Base-by-base conservation (phyloP, 148 eudicot genomes). In the Silene latifolia region DNA sequence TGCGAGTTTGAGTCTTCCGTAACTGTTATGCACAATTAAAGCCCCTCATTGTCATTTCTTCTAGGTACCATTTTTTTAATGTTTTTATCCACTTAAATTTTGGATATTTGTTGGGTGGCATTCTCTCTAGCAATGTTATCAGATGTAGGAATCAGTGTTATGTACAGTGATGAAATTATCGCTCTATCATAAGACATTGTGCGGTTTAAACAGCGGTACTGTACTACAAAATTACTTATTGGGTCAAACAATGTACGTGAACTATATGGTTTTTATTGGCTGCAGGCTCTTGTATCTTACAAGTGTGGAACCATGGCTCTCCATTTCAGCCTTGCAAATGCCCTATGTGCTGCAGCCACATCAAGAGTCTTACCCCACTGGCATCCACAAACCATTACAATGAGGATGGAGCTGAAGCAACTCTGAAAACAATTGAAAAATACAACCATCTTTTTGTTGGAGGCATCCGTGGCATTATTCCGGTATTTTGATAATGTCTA, bases 361-460 rank as follows among this genome's bases (percentile, higher is more conserved):
- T 89, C 51, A 75, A 69, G 51, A 81, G 64, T 72, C 70, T 89
- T 74, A 82, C 71, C 14, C 82, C 87, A n/a, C 81, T 76, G 81
- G 68, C 67, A 51, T 79, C 85, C 57, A 35, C 74, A 46, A 59
- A 67, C 21, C 21, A 72, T 24, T 71, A 18, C 69, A 67, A 68
- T 25, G 81, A 81, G 25, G 79, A 71, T 39, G 89, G 84, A 76
- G 80, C 76, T 48, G 78, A 74, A 51, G 75, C 80, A 67, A 76
- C 78, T 64, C 77, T 85, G 39, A 78, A 85, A 72, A 75, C 83
- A 35, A 80, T 89, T 69, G 75, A 78, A 60, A 74, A 67, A 61
- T 87, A 89, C 74, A 89, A 89, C 57, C 78, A 83, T 76, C 86
- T 87, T 68, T 89, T 82, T 75, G 82, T 79, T 42, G 86, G 88